A percentile compares a stretch with the other conserved stretches of the same genome.
phyloP scores from a whole-genome alignment of 2,329 filamentous ascomycete species.

The Amauroascus niger region DNA sequence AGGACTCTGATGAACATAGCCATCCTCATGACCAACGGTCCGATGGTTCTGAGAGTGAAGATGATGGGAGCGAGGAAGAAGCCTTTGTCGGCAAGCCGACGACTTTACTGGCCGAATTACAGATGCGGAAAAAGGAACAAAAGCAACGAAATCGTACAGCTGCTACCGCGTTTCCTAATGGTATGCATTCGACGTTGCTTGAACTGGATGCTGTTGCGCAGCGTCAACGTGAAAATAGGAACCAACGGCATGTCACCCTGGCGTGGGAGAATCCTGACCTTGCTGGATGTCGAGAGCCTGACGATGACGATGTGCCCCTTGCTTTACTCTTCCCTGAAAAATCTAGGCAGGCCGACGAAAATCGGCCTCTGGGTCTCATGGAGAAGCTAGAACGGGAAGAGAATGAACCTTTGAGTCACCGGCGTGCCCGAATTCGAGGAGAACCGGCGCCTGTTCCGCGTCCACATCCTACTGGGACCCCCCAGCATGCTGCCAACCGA shows the following conservation, averaged over 20 bases:
- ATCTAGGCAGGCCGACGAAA: slow-evolving; percentile 24
- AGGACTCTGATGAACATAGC: background rate
- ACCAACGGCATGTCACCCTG: slow-evolving; percentile 67
- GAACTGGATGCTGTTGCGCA: slow-evolving; percentile 86
- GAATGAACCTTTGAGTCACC: slow-evolving; percentile 73
- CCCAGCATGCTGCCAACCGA: slow-evolving; percentile 16
- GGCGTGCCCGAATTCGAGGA: slow-evolving; percentile 65
- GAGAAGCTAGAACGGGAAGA: slow-evolving; percentile 77
- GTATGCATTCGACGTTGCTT: slow-evolving; percentile 82
- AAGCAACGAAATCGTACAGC: slow-evolving; percentile 66
- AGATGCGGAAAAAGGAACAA: slow-evolving; percentile 81
- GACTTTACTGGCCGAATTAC: slow-evolving; percentile 83
- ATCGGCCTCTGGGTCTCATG: slow-evolving; percentile 39
- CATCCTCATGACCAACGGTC: slow-evolving; percentile 16
- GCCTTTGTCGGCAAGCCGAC: slow-evolving; percentile 64
- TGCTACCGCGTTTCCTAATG: slow-evolving; percentile 55
- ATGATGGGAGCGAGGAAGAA: slow-evolving; percentile 28
- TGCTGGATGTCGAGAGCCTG: slow-evolving; percentile 36
- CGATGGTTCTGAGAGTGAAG: slow-evolving; percentile 19
- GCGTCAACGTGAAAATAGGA: slow-evolving; percentile 64
- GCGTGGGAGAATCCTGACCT: slow-evolving; percentile 66
- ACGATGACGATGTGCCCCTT: slow-evolving; percentile 79
- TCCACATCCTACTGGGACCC: background rate
- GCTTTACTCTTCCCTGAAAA: slow-evolving; percentile 61
- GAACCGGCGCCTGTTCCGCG: slow-evolving; percentile 32